Conservation (phyloP, 192 early-diverging fungal genomes). For the Backusella westeae region DNA sequence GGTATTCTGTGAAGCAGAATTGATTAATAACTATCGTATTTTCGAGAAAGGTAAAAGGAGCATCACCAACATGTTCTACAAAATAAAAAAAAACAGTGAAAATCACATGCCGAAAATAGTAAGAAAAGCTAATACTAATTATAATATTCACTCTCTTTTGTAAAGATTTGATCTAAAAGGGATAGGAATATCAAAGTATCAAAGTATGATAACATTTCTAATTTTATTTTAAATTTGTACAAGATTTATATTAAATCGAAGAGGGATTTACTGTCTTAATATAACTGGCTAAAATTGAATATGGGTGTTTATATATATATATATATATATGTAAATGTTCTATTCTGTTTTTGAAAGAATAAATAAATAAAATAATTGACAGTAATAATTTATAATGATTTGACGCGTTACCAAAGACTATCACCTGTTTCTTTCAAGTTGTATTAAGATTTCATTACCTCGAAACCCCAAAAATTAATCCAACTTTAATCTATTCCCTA, state of each 20-base stretch:
- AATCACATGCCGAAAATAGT: not conserved
- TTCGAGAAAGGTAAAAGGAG: not conserved
- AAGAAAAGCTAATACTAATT: not conserved
- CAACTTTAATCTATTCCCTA: not conserved
- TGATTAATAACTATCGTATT: not conserved
- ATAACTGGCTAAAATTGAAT: not conserved
- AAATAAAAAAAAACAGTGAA: not conserved
- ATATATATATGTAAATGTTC: not conserved
- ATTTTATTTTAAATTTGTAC: conserved; percentile 10
- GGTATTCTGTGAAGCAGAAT: not conserved
- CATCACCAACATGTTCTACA: not conserved
- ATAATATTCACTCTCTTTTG: not conserved
- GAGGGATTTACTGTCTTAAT: not conserved
- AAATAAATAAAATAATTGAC: not conserved
- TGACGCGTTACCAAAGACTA: not conserved
- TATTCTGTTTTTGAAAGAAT: not conserved
- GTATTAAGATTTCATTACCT: not conserved
- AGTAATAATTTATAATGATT: not conserved
- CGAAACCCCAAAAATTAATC: not conserved
- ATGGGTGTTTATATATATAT: not conserved
- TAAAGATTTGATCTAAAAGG: not conserved
- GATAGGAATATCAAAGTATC: not conserved
- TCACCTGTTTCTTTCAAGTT: not conserved
- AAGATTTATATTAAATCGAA: conserved; percentile 5
- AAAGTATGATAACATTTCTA: conserved; percentile 7